Base-by-base conservation (phyloP, 306 rosid species). In the Dalbergia cochinchinensis region DNA sequence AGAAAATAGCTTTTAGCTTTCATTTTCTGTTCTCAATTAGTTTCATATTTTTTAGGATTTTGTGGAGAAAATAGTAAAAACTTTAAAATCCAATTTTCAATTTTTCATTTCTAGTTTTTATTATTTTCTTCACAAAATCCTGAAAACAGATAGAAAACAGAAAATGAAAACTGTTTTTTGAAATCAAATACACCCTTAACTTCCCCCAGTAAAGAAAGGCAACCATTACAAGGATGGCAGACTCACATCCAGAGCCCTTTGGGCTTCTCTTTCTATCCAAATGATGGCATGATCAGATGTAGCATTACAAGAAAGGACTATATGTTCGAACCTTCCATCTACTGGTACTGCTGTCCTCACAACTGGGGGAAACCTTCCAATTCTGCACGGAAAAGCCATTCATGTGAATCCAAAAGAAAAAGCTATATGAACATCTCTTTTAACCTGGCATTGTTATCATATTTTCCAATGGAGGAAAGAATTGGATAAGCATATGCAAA, bases 341-440 rank as follows among this genome's bases (percentile, higher is more conserved):
- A 94, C 99, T 0, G 99, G 99, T 69, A 94, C 99, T 33, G 97
- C 97, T 74, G 97, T 94, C 87, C 83, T 91, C 77, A 94, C 97
- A 53, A 91, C 92, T 5, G 99, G 99, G 6, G 97, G 97, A 84
- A 88, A 91, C 85, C 97, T 86, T 86, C 97, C 99, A 13, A 73
- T 54, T 85, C 99, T 93, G 89, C 79, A 80, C 53, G 37, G 10
- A 77, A 73, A 39, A 80, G 20, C 39, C 16, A 34, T 65, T 58
- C 34, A 58, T 45, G 65, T 63, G 67, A 54, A 79, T 33, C 39
- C 74, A 71, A 60, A 41, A 62, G 65, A 60, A 76, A 73, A 60
- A 26, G 60, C 6, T 4, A 26, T 35, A 37, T 13, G 42, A 65
- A 13, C 34, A 35, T 33, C 45, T 48, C 33, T 50, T 26, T 16